Conservation (phyloP, 140 eudicot genomes). For the Oenanthe javanica region DNA sequence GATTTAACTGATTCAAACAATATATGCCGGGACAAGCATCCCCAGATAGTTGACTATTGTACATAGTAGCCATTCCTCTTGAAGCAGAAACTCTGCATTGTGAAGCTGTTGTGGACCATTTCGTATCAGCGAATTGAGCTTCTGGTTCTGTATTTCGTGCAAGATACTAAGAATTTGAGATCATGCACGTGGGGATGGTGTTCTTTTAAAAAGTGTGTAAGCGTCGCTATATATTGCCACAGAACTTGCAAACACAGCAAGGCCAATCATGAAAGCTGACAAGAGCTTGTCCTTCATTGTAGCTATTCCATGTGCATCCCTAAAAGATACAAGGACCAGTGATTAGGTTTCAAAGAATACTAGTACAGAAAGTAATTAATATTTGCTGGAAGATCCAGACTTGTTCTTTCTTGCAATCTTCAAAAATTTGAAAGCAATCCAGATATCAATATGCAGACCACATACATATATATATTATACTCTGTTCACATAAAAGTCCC, state of each 20-base stretch:
- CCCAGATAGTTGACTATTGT: background rate
- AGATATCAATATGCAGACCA: background rate
- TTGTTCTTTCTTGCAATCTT: background rate
- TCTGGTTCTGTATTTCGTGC: background rate
- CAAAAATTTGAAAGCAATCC: background rate
- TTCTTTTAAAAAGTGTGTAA: conserved; percentile 43
- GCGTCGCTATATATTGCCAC: conserved; percentile 70
- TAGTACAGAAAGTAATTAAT: background rate
- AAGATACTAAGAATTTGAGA: background rate
- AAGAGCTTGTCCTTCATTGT: conserved; percentile 47
- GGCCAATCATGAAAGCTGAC: conserved; percentile 47
- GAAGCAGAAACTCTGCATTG: background rate
- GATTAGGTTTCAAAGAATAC: background rate
- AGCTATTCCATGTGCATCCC: conserved; percentile 59
- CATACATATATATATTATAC: background rate
- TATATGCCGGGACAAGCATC: background rate
- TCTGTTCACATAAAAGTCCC: background rate
- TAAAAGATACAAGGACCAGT: conserved; percentile 12
- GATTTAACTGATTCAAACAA: background rate
- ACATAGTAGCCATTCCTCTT: background rate
- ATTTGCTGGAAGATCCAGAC: background rate
- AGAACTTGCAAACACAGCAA: conserved; percentile 53
- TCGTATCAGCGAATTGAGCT: background rate
- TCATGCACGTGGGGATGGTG: conserved; percentile 31
- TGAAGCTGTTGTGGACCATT: background rate